A percentile compares a stretch with the other conserved stretches of the same genome.
Evolutionary conservation across 176 grass and related monocot species (phyloP).

Genomic region (Pharus latifolius): DNA sequence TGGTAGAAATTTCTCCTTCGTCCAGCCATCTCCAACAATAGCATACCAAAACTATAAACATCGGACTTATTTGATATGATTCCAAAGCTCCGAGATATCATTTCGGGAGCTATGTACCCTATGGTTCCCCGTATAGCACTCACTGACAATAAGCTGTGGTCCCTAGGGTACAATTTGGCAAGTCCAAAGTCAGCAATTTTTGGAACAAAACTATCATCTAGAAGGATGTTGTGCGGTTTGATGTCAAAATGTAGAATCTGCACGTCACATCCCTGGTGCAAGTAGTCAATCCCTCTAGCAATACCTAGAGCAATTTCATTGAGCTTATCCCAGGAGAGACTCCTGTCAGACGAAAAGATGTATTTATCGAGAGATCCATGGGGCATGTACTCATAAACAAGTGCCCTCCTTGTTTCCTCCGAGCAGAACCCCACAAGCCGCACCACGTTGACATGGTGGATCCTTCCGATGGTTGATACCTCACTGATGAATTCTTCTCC

Average conservation of each 20-base stretch:
- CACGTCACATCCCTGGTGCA: conserved; percentile 36
- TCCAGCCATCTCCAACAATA: conserved; percentile 30
- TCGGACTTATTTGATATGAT: background rate
- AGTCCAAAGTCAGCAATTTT: conserved; percentile 56
- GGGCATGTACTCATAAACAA: conserved; percentile 42
- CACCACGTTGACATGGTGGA: conserved; percentile 46
- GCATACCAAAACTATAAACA: conserved; percentile 27
- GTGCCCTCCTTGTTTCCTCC: conserved; percentile 14
- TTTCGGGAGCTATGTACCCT: conserved; percentile 33
- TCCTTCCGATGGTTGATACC: conserved; percentile 36
- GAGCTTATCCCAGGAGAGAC: conserved; percentile 22
- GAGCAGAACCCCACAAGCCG: conserved; percentile 20
- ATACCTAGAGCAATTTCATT: conserved; percentile 23
- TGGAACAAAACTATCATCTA: conserved; percentile 27
- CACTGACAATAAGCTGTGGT: background rate
- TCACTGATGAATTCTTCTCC: conserved; percentile 62
- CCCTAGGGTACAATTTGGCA: conserved; percentile 29
- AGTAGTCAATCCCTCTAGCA: conserved; percentile 33
- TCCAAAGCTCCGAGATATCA: conserved; percentile 4
- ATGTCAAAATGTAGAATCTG: conserved; percentile 59
- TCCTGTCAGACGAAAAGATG: conserved; percentile 14
- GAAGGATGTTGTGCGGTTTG: conserved; percentile 42
- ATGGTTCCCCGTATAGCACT: conserved; percentile 30
- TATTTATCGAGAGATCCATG: conserved; percentile 32
- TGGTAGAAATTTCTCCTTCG: conserved; percentile 3